Base-by-base conservation (phyloP, 2,329 filamentous ascomycete species). In the Purpureocillium lavendulum region DNA sequence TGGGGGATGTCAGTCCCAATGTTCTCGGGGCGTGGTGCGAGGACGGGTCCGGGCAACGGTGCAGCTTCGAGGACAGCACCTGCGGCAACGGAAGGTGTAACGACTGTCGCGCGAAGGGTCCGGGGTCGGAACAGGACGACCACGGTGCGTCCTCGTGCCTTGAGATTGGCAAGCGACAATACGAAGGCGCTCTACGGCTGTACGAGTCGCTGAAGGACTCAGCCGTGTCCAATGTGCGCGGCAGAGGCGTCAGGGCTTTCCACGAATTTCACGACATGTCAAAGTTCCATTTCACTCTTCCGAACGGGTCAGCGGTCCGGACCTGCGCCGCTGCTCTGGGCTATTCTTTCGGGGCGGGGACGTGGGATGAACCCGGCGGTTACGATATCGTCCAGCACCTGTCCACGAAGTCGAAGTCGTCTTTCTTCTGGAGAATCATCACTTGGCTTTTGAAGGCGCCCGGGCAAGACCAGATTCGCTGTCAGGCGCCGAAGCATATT, bases 311-410 rank as follows among this genome's bases (percentile, higher is more conserved):
- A 2, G 63, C 67, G 35, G 84, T 82, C 15, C 71, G 68, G 30
- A 94, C 88, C 0, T 95, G 89, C 52, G 82, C 87, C 13, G 88
- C 87, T 1, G 87, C 87, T 1, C 66, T 96, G 40, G 89, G 89
- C 3, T 90, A 90, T 56, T 87, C 84, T 1, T 96, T 96, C 54
- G 88, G 88, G 1, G 89, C 84, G 4, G 89, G 89, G 15, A 96
- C 89, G 0, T 85, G 85, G 0, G 89, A 96, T 52, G 86, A 89
- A 1, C 88, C 89, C 0, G 89, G 89, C 2, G 78, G 77, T 0
- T 92, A 94, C 52, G 89, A 95, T 64, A 94, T 95, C 56, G 88
- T 84, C 13, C 89, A 96, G 58, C 85, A 80, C 47, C 78, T 86
- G 52, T 81, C 82, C 0, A 80, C 82, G 18, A 65, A 71, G 4